phyloP scores from a whole-genome alignment of 345 rosid species.

The Microthlaspi erraticum region DNA sequence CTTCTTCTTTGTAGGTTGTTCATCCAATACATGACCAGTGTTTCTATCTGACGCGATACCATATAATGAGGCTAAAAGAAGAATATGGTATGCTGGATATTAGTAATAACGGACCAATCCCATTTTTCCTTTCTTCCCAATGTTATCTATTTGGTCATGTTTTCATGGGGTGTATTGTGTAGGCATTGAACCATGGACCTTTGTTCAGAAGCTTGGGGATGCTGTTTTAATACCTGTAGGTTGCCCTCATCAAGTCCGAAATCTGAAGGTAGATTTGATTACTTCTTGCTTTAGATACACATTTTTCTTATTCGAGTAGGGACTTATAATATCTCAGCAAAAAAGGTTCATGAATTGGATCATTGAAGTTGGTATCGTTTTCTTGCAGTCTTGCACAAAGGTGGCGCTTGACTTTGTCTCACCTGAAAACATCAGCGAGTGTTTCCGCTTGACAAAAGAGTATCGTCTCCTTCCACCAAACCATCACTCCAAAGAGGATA shows the following conservation, averaged over 20 bases:
- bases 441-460: conserved; percentile 61
- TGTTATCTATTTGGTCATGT: conserved; percentile 13
- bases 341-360: conserved; percentile 10
- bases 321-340: neutral
- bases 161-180: neutral
- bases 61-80: conserved; percentile 70
- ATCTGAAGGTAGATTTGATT: conserved; percentile 36
- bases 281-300: conserved; percentile 1
- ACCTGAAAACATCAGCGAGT: conserved; percentile 62
- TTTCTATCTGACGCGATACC: conserved; percentile 64
- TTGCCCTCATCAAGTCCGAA: conserved; percentile 50
- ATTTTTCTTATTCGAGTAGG: neutral
- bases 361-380: neutral
- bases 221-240: conserved; percentile 47
- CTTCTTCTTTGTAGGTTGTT: conserved; percentile 51
- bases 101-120: neutral
- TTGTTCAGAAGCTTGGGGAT: conserved; percentile 46
- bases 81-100: conserved; percentile 60
- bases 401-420: conserved; percentile 73
- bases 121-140: neutral
- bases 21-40: conserved; percentile 79
- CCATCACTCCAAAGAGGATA: conserved; percentile 66
- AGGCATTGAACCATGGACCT: conserved; percentile 50
- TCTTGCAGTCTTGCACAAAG: conserved; percentile 66
- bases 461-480: conserved; percentile 62